These are phyloP conservation scores for Rhytidiadelphus loreus DNA, from an alignment of 225 moss, liverwort and hornwort species.

Conservation along the genomic window DNA sequence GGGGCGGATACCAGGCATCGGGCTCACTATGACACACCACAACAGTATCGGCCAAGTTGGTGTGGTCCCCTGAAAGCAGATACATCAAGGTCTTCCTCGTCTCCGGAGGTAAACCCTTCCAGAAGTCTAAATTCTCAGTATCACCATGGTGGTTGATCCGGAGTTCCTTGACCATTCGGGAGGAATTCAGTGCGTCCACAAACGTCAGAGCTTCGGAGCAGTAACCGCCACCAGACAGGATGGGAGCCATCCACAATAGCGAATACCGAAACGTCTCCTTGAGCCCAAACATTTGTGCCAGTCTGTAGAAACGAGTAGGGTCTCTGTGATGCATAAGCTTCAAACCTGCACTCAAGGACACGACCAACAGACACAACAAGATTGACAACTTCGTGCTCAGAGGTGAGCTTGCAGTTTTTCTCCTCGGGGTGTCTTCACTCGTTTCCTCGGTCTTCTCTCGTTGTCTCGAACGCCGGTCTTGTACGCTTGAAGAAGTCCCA, in stretches of 20 bases:
- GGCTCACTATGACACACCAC: slow-evolving; percentile 44
- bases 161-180: slow-evolving; percentile 11
- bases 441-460: background rate
- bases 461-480: background rate
- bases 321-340: background rate
- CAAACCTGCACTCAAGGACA: slow-evolving; percentile 12
- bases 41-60: slow-evolving; percentile 1
- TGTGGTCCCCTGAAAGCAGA: slow-evolving; percentile 1
- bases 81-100: slow-evolving; percentile 11
- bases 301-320: background rate
- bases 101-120: slow-evolving; percentile 21
- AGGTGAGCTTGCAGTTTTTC: background rate
- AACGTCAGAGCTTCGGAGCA: slow-evolving; percentile 28
- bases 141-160: slow-evolving; percentile 22
- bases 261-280: slow-evolving; percentile 9
- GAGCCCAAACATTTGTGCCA: background rate
- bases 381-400: background rate
- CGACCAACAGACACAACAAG: background rate
- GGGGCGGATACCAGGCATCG: slow-evolving; percentile 31
- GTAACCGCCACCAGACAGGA: slow-evolving; percentile 29
- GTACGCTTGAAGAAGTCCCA: background rate
- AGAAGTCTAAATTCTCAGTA: slow-evolving; percentile 11
- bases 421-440: background rate
- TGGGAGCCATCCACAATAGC: slow-evolving; percentile 38
- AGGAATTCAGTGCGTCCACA: slow-evolving; percentile 20